Percentiles rank a stretch among this genome's conserved stretches.
phyloP scores from a whole-genome alignment of 306 rosid genomes.

The Ammopiptanthus mongolicus region DNA sequence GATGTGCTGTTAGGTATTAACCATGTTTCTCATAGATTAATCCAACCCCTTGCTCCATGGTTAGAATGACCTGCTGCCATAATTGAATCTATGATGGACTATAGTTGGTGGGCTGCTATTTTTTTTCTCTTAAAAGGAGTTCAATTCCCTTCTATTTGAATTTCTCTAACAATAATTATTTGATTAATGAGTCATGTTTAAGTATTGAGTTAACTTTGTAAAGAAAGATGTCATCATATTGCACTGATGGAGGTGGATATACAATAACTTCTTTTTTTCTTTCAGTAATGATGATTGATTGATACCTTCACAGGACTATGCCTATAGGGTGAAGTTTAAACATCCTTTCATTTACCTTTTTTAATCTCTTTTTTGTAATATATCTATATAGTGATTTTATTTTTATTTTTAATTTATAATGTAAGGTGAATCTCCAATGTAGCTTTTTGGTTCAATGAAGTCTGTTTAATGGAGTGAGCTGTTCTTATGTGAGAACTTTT shows the following conservation, averaged over 20 bases:
- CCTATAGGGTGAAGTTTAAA: neutral
- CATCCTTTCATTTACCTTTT: neutral
- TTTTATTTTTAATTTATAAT: constrained; percentile 20
- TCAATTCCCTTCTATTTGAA: too few species aligned
- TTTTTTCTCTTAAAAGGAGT: too few species aligned
- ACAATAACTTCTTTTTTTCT: neutral
- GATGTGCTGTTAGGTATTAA: too few species aligned
- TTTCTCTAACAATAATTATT: too few species aligned
- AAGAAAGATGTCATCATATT: constrained; percentile 2
- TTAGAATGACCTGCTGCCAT: too few species aligned
- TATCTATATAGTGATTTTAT: neutral
- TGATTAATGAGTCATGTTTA: too few species aligned
- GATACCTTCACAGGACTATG: neutral
- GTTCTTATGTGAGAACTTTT: constrained; percentile 31
- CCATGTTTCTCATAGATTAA: too few species aligned
- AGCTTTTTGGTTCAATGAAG: constrained; percentile 15
- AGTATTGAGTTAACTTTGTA: too few species aligned
- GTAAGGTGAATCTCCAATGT: constrained; percentile 40
- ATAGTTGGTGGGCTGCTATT: too few species aligned
- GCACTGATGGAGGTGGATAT: neutral
- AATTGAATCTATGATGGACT: too few species aligned
- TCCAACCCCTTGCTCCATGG: too few species aligned
- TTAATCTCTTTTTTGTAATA: neutral
- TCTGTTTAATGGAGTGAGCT: constrained; percentile 20
- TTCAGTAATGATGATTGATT: neutral